phyloP scores from a whole-genome alignment of 164 flowering plant genomes.

The Akebia trifoliata region DNA sequence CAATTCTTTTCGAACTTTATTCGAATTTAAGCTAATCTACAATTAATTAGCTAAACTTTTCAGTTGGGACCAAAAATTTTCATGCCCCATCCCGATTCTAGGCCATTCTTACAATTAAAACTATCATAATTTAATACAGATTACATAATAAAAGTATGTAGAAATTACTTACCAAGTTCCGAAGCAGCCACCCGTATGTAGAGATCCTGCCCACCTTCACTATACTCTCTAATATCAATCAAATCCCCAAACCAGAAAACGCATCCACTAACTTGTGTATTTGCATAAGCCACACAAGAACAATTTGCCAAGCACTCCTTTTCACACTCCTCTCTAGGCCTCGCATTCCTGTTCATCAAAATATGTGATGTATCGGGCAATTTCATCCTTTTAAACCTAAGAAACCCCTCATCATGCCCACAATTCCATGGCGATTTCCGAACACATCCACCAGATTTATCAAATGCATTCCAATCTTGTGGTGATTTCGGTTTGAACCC shows the following conservation, averaged over 20 bases:
- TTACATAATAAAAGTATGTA: too few relatives aligned
- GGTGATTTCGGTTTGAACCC: too few relatives aligned
- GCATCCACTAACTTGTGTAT: conserved; percentile 5
- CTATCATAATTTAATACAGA: background rate
- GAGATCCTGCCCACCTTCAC: conserved; percentile 1
- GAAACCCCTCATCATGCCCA: background rate
- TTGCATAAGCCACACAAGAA: conserved; percentile 6
- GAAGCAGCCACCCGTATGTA: conserved; percentile 4
- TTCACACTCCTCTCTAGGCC: background rate
- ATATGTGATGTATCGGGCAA: background rate
- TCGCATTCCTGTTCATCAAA: background rate
- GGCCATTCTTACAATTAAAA: too few relatives aligned
- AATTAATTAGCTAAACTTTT: too few relatives aligned
- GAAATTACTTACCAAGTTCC: conserved; percentile 5
- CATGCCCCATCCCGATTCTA: too few relatives aligned
- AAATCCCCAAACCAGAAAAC: conserved; percentile 5
- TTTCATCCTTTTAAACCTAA: background rate
- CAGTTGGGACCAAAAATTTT: too few relatives aligned
- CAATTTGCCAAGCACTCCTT: conserved; percentile 16
- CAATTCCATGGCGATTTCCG: too few relatives aligned
- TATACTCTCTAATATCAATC: background rate
- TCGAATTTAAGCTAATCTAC: too few relatives aligned
- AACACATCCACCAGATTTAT: too few relatives aligned
- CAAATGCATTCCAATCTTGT: too few relatives aligned
- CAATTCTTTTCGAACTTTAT: too few relatives aligned